Percentiles rank a stretch among this genome's conserved stretches.
These are phyloP conservation scores for Mycena epipterygia DNA, from an alignment of 768 basidiomycete genomes.

Conservation along the genomic window DNA sequence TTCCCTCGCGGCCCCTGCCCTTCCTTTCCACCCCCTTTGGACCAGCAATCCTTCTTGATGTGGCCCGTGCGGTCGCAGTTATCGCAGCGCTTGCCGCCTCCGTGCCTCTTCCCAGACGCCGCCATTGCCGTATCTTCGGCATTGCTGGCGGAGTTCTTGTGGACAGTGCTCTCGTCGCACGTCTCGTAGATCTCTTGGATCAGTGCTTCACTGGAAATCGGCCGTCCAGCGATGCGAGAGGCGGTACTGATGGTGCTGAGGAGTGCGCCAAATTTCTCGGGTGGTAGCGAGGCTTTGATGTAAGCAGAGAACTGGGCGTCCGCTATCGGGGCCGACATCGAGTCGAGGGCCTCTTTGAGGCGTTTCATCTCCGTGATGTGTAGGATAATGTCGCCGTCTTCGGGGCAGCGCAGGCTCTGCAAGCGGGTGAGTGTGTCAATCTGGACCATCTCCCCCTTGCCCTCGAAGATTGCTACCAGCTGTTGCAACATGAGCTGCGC, in stretches of 20 bases:
- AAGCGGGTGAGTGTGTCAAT: constrained; percentile 40
- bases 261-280: constrained; percentile 11
- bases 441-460: constrained; percentile 38
- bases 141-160: background rate
- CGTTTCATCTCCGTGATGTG: constrained; percentile 24
- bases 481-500: constrained; percentile 40
- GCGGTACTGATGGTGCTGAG: constrained; percentile 18
- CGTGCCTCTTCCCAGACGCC: constrained; percentile 22
- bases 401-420: constrained; percentile 35
- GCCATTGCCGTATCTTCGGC: constrained; percentile 13
- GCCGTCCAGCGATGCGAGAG: background rate
- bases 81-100: constrained; percentile 14
- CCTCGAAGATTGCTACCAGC: constrained; percentile 39
- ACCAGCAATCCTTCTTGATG: constrained; percentile 18
- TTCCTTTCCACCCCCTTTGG: constrained; percentile 41
- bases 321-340: constrained; percentile 25
- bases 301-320: constrained; percentile 15
- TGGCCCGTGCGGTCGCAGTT: constrained; percentile 52
- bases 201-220: constrained; percentile 6
- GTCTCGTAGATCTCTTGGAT: constrained; percentile 30
- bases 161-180: constrained; percentile 12
- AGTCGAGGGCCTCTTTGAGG: constrained; percentile 47
- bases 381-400: constrained; percentile 21
- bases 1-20: constrained; percentile 41
- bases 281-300: constrained; percentile 21